A percentile compares a stretch with the other conserved stretches of the same genome.
Conservation (phyloP, 148 eudicot species). For the Cornus florida region DNA sequence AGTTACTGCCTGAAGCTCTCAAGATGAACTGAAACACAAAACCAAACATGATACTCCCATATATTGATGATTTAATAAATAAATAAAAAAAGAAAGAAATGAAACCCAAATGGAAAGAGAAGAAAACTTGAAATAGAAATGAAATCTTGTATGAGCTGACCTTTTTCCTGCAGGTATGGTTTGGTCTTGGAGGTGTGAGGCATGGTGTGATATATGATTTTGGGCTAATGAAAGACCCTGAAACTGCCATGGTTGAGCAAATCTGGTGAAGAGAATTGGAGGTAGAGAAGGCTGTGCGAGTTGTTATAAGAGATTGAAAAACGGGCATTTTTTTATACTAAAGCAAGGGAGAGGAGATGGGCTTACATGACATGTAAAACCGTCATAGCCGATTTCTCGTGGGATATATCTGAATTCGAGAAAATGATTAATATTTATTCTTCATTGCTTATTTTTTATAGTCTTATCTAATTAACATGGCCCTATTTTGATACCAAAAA, state of each 20-base stretch:
- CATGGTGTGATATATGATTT: conserved; percentile 9
- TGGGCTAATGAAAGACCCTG: conserved; percentile 18
- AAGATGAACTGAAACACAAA: conserved; percentile 34
- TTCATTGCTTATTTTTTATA: too few relatives aligned
- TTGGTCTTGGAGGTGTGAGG: background rate
- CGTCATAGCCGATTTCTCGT: background rate
- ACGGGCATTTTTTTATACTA: conserved; percentile 8
- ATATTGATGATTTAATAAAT: background rate
- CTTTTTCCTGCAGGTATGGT: conserved; percentile 12
- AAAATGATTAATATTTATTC: background rate
- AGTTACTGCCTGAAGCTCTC: conserved; percentile 30
- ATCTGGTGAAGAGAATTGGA: conserved; percentile 5
- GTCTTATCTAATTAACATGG: too few relatives aligned
- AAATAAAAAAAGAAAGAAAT: background rate
- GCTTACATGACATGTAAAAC: background rate
- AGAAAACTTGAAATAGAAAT: background rate
- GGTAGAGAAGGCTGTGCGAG: background rate
- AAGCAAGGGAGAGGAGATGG: background rate
- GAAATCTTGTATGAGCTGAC: conserved; percentile 1
- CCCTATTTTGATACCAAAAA: too few relatives aligned
- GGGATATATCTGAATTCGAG: background rate
- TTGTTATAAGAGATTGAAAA: background rate
- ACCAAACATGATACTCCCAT: background rate
- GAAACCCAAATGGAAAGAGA: background rate
- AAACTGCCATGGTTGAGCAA: conserved; percentile 17